Evolutionary conservation across 2,329 filamentous ascomycete species (phyloP).

Genomic region (Alternaria brassicae): DNA sequence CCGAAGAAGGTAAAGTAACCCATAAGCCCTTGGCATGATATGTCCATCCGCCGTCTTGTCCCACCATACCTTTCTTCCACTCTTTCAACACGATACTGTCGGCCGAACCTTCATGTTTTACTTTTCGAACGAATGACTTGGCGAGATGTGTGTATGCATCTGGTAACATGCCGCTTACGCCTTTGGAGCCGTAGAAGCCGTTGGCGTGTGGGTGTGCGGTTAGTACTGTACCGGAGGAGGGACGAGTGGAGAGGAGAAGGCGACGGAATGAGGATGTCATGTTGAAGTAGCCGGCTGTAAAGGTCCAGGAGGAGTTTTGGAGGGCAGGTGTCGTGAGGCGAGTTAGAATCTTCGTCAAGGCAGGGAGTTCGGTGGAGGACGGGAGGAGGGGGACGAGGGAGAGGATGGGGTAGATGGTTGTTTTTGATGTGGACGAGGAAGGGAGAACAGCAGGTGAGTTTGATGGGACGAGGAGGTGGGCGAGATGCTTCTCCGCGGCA

Average conservation of each 20-base stretch:
- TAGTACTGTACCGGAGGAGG: slow-evolving; percentile 77
- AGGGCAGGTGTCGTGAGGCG: slow-evolving; percentile 72
- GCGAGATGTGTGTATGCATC: slow-evolving; percentile 91
- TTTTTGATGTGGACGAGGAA: slow-evolving; percentile 25
- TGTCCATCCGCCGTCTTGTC: slow-evolving; percentile 86
- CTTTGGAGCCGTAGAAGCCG: slow-evolving; percentile 88
- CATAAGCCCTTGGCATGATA: slow-evolving; percentile 98
- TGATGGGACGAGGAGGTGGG: slow-evolving; percentile 67
- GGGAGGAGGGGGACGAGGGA: slow-evolving; percentile 90
- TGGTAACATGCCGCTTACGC: slow-evolving; percentile 87
- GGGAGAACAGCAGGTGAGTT: slow-evolving; percentile 48
- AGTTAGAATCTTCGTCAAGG: slow-evolving; percentile 75
- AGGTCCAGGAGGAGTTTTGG: slow-evolving; percentile 81
- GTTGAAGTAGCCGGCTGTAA: slow-evolving; percentile 98
- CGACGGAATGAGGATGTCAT: slow-evolving; percentile 84
- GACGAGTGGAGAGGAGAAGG: slow-evolving; percentile 77
- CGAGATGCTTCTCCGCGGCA: slow-evolving; percentile 71
- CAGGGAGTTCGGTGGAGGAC: slow-evolving; percentile 86
- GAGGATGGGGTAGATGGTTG: slow-evolving; percentile 80
- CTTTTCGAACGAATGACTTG: slow-evolving; percentile 75
- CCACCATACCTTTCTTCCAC: slow-evolving; percentile 84
- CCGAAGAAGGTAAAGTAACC: slow-evolving; percentile 72
- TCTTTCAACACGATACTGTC: slow-evolving; percentile 77
- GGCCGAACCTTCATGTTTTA: slow-evolving; percentile 60
- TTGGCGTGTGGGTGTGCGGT: slow-evolving; percentile 94